Percentiles rank a stretch among this genome's conserved stretches.
Conservation (phyloP, 768 basidiomycete species). For the Suillus bovinus region DNA sequence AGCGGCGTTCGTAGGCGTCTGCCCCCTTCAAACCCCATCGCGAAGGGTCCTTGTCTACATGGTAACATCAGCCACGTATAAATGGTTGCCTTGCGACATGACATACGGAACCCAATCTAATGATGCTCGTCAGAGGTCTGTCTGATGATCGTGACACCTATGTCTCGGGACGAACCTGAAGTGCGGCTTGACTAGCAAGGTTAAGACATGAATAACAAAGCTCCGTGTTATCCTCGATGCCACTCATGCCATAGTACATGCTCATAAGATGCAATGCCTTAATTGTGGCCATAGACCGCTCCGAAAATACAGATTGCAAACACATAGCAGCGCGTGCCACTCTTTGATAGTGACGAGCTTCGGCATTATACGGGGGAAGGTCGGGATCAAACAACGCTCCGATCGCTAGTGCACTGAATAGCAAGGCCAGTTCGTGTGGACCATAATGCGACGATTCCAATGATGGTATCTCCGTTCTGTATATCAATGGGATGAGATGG, state of each 20-base stretch:
- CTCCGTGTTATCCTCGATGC: constrained; percentile 50
- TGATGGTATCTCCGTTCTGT: constrained; percentile 22
- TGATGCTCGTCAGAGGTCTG: background rate
- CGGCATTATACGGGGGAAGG: constrained; percentile 47
- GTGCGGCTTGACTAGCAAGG: constrained; percentile 48
- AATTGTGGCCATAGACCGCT: constrained; percentile 47
- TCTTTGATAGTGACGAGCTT: constrained; percentile 53
- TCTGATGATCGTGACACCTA: background rate
- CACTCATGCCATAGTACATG: constrained; percentile 54
- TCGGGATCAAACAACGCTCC: constrained; percentile 49
- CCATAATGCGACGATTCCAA: constrained; percentile 30
- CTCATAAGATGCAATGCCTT: constrained; percentile 55
- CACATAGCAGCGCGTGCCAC: constrained; percentile 47
- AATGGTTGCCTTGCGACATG: background rate
- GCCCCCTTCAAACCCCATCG: constrained; percentile 50
- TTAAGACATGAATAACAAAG: constrained; percentile 47
- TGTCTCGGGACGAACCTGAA: constrained; percentile 38
- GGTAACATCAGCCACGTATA: constrained; percentile 13
- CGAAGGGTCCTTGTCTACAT: constrained; percentile 48
- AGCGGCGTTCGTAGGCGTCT: constrained; percentile 53
- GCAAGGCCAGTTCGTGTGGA: constrained; percentile 50
- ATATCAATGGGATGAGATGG: constrained; percentile 48
- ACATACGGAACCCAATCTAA: constrained; percentile 19
- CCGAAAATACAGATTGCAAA: constrained; percentile 44
- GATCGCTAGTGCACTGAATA: constrained; percentile 48